Conservation (phyloP, 164 flowering plant genomes). For the Protea cynaroides region DNA sequence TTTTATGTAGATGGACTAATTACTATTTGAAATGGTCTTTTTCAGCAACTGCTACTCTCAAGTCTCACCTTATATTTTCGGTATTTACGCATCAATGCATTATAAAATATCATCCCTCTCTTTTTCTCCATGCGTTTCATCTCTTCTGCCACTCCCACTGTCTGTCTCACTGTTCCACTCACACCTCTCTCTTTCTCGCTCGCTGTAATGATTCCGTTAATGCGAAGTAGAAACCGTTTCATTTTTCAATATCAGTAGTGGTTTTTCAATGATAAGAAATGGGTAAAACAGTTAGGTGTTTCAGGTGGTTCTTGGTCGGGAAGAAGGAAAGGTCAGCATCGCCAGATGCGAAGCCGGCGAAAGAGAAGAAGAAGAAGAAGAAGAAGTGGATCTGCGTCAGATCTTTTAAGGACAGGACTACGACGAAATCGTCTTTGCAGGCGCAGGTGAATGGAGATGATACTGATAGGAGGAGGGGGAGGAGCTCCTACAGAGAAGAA, state of each 20-base stretch:
- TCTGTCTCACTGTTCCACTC: too few species aligned
- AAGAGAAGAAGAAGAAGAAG: conserved; percentile 25
- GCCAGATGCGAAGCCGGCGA: conserved; percentile 10
- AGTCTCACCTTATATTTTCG: too few species aligned
- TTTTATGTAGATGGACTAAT: too few species aligned
- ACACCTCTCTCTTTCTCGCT: too few species aligned
- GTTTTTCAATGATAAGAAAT: conserved; percentile 17
- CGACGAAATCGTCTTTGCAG: background rate
- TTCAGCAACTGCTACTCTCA: too few species aligned
- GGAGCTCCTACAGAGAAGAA: conserved; percentile 12
- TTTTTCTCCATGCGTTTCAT: background rate
- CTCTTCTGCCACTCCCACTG: too few species aligned
- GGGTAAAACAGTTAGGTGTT: conserved; percentile 45
- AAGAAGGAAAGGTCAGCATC: conserved; percentile 20
- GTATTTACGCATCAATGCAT: too few species aligned
- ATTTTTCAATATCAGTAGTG: background rate
- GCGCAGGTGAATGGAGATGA: background rate
- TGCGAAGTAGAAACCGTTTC: conserved; percentile 2
- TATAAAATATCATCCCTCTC: too few species aligned
- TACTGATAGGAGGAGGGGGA: conserved; percentile 12
- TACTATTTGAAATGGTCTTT: too few species aligned
- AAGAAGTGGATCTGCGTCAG: conserved; percentile 33
- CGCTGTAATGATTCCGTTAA: background rate
- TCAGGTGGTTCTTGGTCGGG: conserved; percentile 49
- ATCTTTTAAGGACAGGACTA: conserved; percentile 13